Conservation (phyloP, 805 yeast species). For the Nakazawaea pomicola region DNA sequence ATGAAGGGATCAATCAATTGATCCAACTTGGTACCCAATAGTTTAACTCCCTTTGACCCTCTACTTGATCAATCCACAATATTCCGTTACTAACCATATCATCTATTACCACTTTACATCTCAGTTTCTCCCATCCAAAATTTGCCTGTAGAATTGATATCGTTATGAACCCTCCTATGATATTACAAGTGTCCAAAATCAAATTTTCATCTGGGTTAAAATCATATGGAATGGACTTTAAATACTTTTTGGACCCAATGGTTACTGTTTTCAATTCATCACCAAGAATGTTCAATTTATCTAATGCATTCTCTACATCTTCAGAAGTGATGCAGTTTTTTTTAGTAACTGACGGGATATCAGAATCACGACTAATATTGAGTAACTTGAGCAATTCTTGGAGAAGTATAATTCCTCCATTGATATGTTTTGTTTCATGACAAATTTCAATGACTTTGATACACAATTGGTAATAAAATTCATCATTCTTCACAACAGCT, state of each 20-base stretch:
- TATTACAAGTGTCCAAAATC: conserved; percentile 71
- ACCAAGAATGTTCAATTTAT: conserved; percentile 53
- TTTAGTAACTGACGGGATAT: too few species aligned
- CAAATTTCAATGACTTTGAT: conserved; percentile 75
- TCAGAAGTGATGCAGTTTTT: conserved; percentile 26
- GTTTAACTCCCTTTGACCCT: conserved; percentile 37
- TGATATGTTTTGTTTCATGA: conserved; percentile 59
- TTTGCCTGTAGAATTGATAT: conserved; percentile 64
- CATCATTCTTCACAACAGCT: conserved; percentile 36
- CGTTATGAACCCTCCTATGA: conserved; percentile 66
- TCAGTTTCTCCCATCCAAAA: conserved; percentile 61
- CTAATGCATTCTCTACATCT: conserved; percentile 56
- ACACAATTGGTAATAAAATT: conserved; percentile 62
- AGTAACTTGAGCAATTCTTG: conserved; percentile 41
- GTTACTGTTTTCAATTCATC: conserved; percentile 62
- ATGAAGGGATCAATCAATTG: conserved; percentile 17
- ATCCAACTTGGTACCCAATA: conserved; percentile 82
- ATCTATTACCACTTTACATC: conserved; percentile 61
- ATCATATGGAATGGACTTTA: conserved; percentile 60
- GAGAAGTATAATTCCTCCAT: conserved; percentile 77
- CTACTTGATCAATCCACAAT: conserved; percentile 75
- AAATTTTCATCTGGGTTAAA: conserved; percentile 63
- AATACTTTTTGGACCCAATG: conserved; percentile 53
- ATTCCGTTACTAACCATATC: conserved; percentile 81
- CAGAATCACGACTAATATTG: conserved; percentile 23